Base-by-base conservation (phyloP, 1,139 yeast species). In the Hemisphaericaspora xylanilytica region DNA sequence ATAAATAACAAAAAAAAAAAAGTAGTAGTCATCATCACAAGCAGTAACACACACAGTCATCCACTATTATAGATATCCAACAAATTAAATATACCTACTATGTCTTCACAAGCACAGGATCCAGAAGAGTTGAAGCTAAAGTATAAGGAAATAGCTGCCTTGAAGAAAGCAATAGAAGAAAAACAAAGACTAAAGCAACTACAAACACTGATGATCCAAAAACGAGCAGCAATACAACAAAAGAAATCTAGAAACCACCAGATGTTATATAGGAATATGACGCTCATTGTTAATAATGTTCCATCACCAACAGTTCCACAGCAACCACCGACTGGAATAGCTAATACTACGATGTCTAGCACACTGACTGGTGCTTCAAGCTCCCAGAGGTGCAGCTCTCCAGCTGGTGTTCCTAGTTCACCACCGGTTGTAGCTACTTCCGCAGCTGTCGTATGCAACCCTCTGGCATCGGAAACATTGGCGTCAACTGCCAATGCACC, bases 121-220 rank as follows among this genome's bases (percentile, higher is more conserved):
- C 38, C 56, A 6, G 52, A 53, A 10, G 58, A 52, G 12, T 39
- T 63, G 14, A 59, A 52, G 42, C 56, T 53, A 12, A 59, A 59
- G 43, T 61, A 61, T 40, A 63, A 67, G 2, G 70, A 65, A 43
- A 61, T 65, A 11, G 67, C 69, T 3, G 56, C 55, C 5, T 48
- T 65, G 35, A 62, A 63, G 45, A 56, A 54, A 41, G 54, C 64
- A 10, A 59, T 65, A 22, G 55, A 53, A 24, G 58, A 52, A 35
- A 50, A 50, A 36, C 45, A 44, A 22, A 36, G 36, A 4, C 20
- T 42, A 16, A 39, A 40, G 16, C 12, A 22, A 3, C 22, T 28
- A 12, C 41, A 38, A 25, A 27, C 33, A 3, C 30, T 20, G 14
- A 8, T 37, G 3, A 21, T 21, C 13, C 29, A 16, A 29, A 28